Evolutionary conservation across 192 early-diverging fungal species (phyloP), one percentile per base, ranked within the genome.

Genomic region (Piromyces sp.): DNA sequence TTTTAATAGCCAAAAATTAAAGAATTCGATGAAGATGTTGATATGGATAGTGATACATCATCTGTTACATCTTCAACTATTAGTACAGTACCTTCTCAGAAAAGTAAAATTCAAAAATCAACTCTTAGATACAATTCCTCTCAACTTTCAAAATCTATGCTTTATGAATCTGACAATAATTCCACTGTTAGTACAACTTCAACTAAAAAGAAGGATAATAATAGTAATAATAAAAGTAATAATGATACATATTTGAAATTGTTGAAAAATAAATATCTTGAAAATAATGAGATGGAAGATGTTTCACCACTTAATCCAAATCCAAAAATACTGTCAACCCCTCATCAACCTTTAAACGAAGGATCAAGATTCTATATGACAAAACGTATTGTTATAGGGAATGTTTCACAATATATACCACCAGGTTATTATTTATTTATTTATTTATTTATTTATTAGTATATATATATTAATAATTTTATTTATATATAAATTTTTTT

Each of bases 251-350:
- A 26, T 87, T 93, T 17, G 86, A 93, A 17, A 84, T 93, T 80
- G 93, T 93, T 19, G 95, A 94, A 82, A 93, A 93, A 16, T 93
- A 92, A 80, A 93, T 92, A 81, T 94, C 87, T 82, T 83, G 93
- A 29, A 84, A 88, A n/a, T 84, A 30, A 79, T 83, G 83, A 80
- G 16, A 30, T 79, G n/a, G 81, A 30, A 85, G 85, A 83, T 40
- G 85, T 80, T 37, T 22, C 78, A 26, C 30, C 58, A 78, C 11
- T 33, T 80, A 31, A 29, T 40, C n/a, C 19, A 82, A 28, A 80
- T 40, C 80, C 31, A 58, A 31, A 68, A 79, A 38, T 68, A 19
- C 22, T 82, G 80, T 78, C 58, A 84, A 29, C 29, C 15, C 31
- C 28, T 82, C 30, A 51, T 42, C 28, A 81, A 78, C 19, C 78